Evolutionary conservation across 2,329 filamentous ascomycete species (phyloP).

Genomic region (Scedosporium minutisporum): DNA sequence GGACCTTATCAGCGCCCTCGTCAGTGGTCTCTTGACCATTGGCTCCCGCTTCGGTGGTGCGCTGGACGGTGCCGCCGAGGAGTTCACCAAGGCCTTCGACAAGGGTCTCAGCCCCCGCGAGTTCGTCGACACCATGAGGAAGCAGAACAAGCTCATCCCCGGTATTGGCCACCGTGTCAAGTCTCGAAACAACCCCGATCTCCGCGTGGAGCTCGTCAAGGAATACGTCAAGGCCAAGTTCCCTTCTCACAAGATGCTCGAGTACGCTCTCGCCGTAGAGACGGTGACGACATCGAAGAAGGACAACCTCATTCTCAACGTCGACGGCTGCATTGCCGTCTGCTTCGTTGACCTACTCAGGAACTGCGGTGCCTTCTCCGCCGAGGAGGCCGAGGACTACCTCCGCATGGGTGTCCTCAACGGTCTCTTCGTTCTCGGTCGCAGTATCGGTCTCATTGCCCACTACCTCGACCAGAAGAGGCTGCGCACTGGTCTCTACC

Average conservation of each 20-base stretch:
- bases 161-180: slow-evolving; percentile 99
- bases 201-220: slow-evolving; percentile 98
- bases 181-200: slow-evolving; percentile 98
- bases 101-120: slow-evolving; percentile 97
- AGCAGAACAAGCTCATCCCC: slow-evolving; percentile 99
- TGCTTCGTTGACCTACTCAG: slow-evolving; percentile 97
- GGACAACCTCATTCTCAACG: slow-evolving; percentile 99
- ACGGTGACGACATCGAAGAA: slow-evolving; percentile 99
- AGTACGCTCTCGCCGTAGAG: slow-evolving; percentile 97
- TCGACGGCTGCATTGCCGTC: slow-evolving; percentile 94
- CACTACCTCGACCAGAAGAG: slow-evolving; percentile 99
- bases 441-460: slow-evolving; percentile 97
- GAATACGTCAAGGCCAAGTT: slow-evolving; percentile 97
- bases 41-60: slow-evolving; percentile 98
- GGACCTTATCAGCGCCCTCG: slow-evolving; percentile 91
- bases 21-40: slow-evolving; percentile 95
- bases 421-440: slow-evolving; percentile 95
- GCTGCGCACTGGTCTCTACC: slow-evolving; percentile 94
- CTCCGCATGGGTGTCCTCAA: slow-evolving; percentile 98
- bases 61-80: slow-evolving; percentile 91
- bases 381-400: slow-evolving; percentile 97
- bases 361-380: slow-evolving; percentile 93
- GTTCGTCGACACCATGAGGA: slow-evolving; percentile 97
- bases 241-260: slow-evolving; percentile 94
- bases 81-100: slow-evolving; percentile 97